Evolutionary conservation across 192 early-diverging fungal genomes (phyloP).

Genomic region (Entomortierella chlamydospora): DNA sequence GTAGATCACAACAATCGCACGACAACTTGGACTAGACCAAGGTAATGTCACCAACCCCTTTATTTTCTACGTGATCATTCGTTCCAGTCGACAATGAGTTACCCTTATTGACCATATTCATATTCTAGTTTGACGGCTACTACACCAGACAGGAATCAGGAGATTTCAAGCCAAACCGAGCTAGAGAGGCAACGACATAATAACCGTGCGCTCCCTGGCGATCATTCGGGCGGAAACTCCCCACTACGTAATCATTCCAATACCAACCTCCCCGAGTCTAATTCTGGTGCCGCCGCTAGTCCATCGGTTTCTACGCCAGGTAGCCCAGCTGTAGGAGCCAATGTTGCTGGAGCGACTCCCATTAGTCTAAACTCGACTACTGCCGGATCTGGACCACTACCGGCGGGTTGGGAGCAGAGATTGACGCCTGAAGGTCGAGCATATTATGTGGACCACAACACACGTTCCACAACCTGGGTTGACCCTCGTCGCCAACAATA

Average conservation of each 20-base stretch:
- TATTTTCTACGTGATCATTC: too few relatives aligned
- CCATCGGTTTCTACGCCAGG: conserved; percentile 9
- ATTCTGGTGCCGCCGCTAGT: conserved; percentile 13
- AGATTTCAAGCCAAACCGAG: conserved; percentile 69
- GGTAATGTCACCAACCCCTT: too few relatives aligned
- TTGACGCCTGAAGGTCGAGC: conserved; percentile 83
- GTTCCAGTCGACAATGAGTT: too few relatives aligned
- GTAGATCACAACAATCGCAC: conserved; percentile 97
- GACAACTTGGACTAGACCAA: conserved; percentile 93
- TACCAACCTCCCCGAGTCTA: conserved; percentile 28
- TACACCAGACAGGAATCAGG: conserved; percentile 49
- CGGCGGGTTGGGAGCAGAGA: conserved; percentile 87
- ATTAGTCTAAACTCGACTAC: conserved; percentile 65
- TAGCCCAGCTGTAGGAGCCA: conserved; percentile 1
- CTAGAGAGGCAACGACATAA: conserved; percentile 83
- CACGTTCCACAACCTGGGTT: conserved; percentile 90
- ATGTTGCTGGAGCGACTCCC: conserved; percentile 55
- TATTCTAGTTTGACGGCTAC: conserved; percentile 57
- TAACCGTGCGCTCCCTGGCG: conserved; percentile 86
- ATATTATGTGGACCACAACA: conserved; percentile 94
- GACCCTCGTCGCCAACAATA: conserved; percentile 82
- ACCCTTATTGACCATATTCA: too few relatives aligned
- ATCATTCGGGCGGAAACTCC: conserved; percentile 54
- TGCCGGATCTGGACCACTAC: conserved; percentile 79
- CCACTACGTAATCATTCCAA: conserved; percentile 38